These are phyloP conservation scores for Candida nitratophila DNA, from an alignment of 805 yeast species.

Conservation along the genomic window DNA sequence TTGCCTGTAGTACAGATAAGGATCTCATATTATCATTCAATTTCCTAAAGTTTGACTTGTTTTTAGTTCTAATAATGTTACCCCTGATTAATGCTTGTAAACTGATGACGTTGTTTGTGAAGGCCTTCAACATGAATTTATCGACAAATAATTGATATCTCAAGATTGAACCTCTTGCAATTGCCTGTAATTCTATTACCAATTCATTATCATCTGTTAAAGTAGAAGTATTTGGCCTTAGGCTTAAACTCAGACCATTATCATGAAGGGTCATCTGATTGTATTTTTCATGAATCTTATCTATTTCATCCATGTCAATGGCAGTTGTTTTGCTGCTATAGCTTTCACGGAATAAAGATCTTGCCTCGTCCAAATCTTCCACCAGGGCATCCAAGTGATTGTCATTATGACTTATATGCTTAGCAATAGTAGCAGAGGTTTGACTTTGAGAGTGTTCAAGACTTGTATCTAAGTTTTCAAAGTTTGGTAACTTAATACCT, in stretches of 20 bases:
- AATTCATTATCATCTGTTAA: slow-evolving; percentile 1
- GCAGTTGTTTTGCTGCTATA: slow-evolving; percentile 1
- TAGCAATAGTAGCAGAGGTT: slow-evolving; percentile 12
- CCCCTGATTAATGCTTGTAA: slow-evolving; percentile 52
- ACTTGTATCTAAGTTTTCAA: slow-evolving; percentile 36
- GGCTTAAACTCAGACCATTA: slow-evolving; percentile 2
- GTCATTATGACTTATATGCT: slow-evolving; percentile 9
- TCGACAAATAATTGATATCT: slow-evolving; percentile 61
- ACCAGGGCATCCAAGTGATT: background rate
- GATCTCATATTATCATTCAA: slow-evolving; percentile 19
- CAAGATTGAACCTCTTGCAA: slow-evolving; percentile 60
- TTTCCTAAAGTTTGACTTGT: slow-evolving; percentile 12
- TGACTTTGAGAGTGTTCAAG: slow-evolving; percentile 10
- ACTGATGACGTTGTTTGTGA: slow-evolving; percentile 39
- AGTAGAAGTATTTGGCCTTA: background rate
- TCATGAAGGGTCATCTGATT: slow-evolving; percentile 11
- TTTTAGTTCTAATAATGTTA: slow-evolving; percentile 21
- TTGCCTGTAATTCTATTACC: slow-evolving; percentile 49
- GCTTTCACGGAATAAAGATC: slow-evolving; percentile 14
- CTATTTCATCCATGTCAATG: slow-evolving; percentile 14
- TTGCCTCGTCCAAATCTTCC: slow-evolving; percentile 9
- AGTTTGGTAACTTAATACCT: slow-evolving; percentile 72
- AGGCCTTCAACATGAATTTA: slow-evolving; percentile 52
- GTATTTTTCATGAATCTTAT: slow-evolving; percentile 23
- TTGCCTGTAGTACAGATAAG: slow-evolving; percentile 33